These are phyloP conservation scores for Amaranthus cruentus DNA, from an alignment of 148 eudicot species.

Conservation along the genomic window DNA sequence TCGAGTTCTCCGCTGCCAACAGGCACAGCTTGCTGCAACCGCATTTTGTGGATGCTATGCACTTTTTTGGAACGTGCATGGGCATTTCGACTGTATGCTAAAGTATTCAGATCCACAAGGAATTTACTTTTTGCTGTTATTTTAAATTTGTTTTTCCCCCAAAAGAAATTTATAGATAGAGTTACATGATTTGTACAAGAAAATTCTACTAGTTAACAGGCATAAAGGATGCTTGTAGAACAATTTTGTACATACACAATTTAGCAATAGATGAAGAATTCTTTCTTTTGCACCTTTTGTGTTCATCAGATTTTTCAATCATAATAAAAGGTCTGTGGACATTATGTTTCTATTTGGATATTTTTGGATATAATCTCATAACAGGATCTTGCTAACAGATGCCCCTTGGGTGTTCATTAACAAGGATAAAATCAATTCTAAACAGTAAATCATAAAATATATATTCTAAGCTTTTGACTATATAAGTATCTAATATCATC, in stretches of 20 bases:
- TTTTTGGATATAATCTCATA: no score
- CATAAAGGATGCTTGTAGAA: conserved; percentile 23
- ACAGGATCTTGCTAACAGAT: no score
- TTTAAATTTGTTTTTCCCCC: not conserved
- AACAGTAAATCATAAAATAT: no score
- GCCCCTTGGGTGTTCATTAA: no score
- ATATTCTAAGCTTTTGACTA: no score
- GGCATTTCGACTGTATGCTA: conserved; percentile 11
- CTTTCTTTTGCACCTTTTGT: conserved; percentile 15
- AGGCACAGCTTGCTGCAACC: conserved; percentile 19
- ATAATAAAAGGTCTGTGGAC: no score
- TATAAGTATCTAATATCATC: no score
- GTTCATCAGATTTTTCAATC: not conserved
- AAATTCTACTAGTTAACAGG: conserved; percentile 22
- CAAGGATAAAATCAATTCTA: no score
- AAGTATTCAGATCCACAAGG: conserved; percentile 14
- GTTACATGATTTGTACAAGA: conserved; percentile 30
- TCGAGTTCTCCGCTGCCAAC: conserved; percentile 2
- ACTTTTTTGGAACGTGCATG: conserved; percentile 28
- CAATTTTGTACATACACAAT: conserved; percentile 27
- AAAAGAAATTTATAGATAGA: conserved; percentile 16
- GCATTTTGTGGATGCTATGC: conserved; percentile 17
- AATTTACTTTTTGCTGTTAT: conserved; percentile 4
- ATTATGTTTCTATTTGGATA: no score
- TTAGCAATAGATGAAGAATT: conserved; percentile 36